Conservation (phyloP, 192 early-diverging fungal species). For the Podila minutissima region DNA sequence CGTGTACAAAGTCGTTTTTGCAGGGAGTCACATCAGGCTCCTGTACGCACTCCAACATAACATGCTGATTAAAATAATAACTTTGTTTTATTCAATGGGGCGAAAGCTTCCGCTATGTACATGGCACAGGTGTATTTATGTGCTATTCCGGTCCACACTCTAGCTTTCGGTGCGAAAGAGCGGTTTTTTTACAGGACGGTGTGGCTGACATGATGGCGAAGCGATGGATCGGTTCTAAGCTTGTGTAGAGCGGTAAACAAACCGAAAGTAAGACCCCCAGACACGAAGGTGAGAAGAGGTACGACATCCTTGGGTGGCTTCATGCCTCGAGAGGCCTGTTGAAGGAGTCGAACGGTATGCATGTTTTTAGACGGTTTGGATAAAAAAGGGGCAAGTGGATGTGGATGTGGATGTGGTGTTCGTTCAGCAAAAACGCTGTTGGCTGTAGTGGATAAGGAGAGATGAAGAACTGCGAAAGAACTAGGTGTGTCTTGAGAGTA, state of each 20-base stretch:
- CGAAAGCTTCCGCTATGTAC: too few species aligned
- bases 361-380: conserved; percentile 5
- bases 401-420: not conserved
- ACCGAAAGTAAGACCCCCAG: conserved; percentile 12
- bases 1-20: too few species aligned
- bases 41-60: too few species aligned
- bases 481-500: too few species aligned
- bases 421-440: not conserved
- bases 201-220: conserved; percentile 23
- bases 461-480: too few species aligned
- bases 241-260: conserved; percentile 9
- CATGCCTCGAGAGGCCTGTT: conserved; percentile 16
- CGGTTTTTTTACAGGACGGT: not conserved
- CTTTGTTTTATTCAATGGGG: too few species aligned
- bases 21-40: too few species aligned
- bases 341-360: conserved; percentile 22
- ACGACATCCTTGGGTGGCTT: conserved; percentile 20
- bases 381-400: not conserved
- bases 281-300: conserved; percentile 22
- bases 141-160: too few species aligned
- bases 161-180: too few species aligned
- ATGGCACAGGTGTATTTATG: too few species aligned
- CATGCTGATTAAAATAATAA: too few species aligned
- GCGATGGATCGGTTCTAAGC: conserved; percentile 19
- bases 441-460: not conserved